These are phyloP conservation scores for Plasmodium knowlesi DNA, from an alignment of 169 alveolate species.

Conservation along the genomic window DNA sequence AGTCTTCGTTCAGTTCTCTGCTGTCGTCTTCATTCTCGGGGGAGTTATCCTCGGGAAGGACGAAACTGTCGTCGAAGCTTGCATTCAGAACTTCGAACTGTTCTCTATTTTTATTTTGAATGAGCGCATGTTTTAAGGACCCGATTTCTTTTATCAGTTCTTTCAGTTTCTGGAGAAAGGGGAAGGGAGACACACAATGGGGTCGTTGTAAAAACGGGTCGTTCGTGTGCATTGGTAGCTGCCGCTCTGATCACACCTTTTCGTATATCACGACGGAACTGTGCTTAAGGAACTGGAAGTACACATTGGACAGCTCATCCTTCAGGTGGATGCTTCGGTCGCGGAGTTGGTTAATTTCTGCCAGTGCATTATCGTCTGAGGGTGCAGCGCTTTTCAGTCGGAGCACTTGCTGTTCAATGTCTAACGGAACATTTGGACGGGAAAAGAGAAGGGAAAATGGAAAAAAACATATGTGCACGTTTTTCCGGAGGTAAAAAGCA, in stretches of 20 bases:
- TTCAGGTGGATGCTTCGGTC: constrained; percentile 36
- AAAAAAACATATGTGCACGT: neutral
- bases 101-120: constrained; percentile 31
- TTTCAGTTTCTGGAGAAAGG: constrained; percentile 36
- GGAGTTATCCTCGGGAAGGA: constrained; percentile 21
- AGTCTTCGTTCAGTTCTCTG: neutral
- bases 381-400: neutral
- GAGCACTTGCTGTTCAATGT: constrained; percentile 34
- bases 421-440: constrained; percentile 11
- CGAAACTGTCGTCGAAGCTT: constrained; percentile 30
- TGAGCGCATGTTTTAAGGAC: constrained; percentile 28
- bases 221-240: neutral
- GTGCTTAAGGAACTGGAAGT: constrained; percentile 55
- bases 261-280: constrained; percentile 64
- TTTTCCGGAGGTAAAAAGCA: neutral
- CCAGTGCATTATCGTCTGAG: neutral
- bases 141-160: constrained; percentile 67
- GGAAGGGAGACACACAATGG: neutral
- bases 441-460: neutral
- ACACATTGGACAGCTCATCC: constrained; percentile 26
- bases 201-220: neutral
- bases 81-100: neutral
- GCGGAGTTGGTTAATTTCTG: constrained; percentile 38
- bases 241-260: constrained; percentile 18
- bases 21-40: constrained; percentile 32